A percentile compares a stretch with the other conserved stretches of the same genome.
Conservation (phyloP, 768 basidiomycete species). For the Russula griseocarnosa region DNA sequence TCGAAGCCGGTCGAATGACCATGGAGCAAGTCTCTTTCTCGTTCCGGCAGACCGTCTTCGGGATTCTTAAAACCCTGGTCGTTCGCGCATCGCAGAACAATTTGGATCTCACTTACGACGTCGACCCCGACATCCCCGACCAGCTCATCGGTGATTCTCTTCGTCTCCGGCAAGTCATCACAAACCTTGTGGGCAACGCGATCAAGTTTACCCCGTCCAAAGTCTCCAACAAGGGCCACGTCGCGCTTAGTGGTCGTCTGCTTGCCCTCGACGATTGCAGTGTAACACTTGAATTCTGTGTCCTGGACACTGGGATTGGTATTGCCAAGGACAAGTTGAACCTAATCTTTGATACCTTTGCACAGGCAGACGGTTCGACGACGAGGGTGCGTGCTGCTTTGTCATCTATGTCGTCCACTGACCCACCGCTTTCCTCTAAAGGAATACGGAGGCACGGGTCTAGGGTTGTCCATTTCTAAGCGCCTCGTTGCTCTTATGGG, state of each 20-base stretch:
- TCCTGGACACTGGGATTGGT: slow-evolving; percentile 96
- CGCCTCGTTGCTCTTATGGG: slow-evolving; percentile 94
- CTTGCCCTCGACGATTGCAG: slow-evolving; percentile 74
- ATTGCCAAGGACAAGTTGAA: slow-evolving; percentile 98
- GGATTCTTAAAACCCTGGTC: slow-evolving; percentile 91
- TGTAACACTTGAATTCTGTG: slow-evolving; percentile 94
- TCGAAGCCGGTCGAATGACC: slow-evolving; percentile 99
- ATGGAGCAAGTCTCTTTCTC: slow-evolving; percentile 99
- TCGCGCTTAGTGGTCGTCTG: slow-evolving; percentile 82
- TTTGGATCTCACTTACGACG: slow-evolving; percentile 92
- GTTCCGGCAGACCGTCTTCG: slow-evolving; percentile 93
- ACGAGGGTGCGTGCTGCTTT: slow-evolving; percentile 62
- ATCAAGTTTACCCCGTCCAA: slow-evolving; percentile 81
- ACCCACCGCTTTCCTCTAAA: slow-evolving; percentile 32
- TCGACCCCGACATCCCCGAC: slow-evolving; percentile 93
- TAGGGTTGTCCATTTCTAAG: slow-evolving; percentile 96
- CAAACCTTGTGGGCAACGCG: slow-evolving; percentile 91
- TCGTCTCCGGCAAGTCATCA: slow-evolving; percentile 91
- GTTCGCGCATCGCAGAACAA: slow-evolving; percentile 97
- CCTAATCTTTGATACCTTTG: slow-evolving; percentile 98
- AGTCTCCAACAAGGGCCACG: slow-evolving; percentile 67
- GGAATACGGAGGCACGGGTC: slow-evolving; percentile 97
- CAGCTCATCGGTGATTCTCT: slow-evolving; percentile 96
- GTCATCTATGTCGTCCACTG: background rate
- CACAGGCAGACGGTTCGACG: slow-evolving; percentile 97